Base-by-base conservation (phyloP, 495 filamentous ascomycete species). In the Annulohypoxylon maeteangense region DNA sequence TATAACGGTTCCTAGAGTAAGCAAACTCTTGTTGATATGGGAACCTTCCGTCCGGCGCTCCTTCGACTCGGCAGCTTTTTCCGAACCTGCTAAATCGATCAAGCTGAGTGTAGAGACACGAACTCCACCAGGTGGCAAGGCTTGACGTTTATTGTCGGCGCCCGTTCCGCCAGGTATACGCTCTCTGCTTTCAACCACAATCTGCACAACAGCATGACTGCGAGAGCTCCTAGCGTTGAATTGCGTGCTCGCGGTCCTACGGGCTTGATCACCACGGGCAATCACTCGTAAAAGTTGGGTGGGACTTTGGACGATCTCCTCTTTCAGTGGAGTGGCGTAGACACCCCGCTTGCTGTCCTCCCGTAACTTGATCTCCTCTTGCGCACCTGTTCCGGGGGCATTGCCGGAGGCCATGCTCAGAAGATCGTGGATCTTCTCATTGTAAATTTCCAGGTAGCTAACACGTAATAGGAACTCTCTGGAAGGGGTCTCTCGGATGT, bases 371-470 rank as follows among this genome's bases (percentile, higher is more conserved):
- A 99, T 98, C 74, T 99, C 95, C 73, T 98, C 95, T 67, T 85
- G 86, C 53, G 81, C 82, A 20, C 80, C 79, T 14, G 74, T 78
- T 1, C 85, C 86, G 29, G 77, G 62, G 5, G 75, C 81, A 40
- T 81, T 81, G 27, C 84, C 82, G 3, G 84, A 80, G 4, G 92
- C 85, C 73, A 93, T 89, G 29, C 91, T 93, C 34, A 99, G 84
- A 4, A 99, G 86, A 79, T 99, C 95, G 75, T 98, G 91, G 36
- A 99, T 98, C 81, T 88, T 95, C 78, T 99, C 95, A 76, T 99
- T 99, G 82, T 99, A 99, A 48, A 99, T 99, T 80, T 99, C 95
- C 50, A 99, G 82, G 77, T 98, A 99, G 84, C 95, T 98, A 74
- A 99, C 96, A 59, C 95, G 92, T 57, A 99, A 88, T 53, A 99